Evolutionary conservation across 257 asterid species (phyloP).

Genomic region (Capsicum baccatum): DNA sequence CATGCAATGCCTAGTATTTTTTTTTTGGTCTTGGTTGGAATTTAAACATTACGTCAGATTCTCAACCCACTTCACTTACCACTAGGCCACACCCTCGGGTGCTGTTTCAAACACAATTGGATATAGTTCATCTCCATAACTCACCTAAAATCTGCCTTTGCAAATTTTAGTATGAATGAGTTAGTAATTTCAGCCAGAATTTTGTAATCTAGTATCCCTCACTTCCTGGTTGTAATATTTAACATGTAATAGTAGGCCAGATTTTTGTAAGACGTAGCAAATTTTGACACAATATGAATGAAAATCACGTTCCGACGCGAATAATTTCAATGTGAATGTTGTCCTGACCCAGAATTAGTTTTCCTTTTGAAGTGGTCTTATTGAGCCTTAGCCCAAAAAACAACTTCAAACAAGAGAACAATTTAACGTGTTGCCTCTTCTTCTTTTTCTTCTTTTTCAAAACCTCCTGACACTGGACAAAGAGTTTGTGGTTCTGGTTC

Average conservation of each 20-base stretch:
- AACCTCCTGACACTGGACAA: no score
- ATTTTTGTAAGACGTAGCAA: not conserved
- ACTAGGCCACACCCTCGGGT: no score
- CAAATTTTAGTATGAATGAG: not conserved
- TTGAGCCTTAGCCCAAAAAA: not conserved
- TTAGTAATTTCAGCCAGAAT: not conserved
- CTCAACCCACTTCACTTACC: no score
- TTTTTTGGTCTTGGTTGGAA: no score
- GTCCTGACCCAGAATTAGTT: not conserved
- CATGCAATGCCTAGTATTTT: no score
- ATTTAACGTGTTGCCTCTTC: no score
- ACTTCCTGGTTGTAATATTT: not conserved
- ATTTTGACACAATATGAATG: not conserved
- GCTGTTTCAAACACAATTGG: not conserved
- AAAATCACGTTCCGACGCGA: not conserved
- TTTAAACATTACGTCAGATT: no score
- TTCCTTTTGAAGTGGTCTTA: not conserved
- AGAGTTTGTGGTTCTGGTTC: no score
- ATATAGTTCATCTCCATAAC: not conserved
- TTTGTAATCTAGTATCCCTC: not conserved
- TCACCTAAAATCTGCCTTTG: not conserved
- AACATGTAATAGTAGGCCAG: not conserved
- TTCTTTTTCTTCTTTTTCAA: no score
- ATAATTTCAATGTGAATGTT: not conserved
- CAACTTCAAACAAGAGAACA: no score